Conservation (phyloP, 345 rosid genomes). For the Viola odorata region DNA sequence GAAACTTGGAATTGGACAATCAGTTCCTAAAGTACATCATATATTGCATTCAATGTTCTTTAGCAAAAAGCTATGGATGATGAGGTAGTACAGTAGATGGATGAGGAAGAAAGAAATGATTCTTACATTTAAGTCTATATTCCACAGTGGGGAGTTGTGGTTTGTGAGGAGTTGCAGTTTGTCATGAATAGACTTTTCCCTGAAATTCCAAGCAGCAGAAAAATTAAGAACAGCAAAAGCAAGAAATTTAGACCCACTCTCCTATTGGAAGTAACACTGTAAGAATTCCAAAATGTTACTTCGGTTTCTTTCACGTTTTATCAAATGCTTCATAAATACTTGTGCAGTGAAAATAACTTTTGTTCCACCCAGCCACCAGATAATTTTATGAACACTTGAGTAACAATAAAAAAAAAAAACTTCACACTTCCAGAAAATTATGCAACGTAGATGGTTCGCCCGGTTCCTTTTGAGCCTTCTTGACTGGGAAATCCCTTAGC, state of each 20-base stretch:
- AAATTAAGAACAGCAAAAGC: conserved; percentile 7
- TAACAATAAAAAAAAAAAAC: not conserved
- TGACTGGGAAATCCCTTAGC: not conserved
- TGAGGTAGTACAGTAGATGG: not conserved
- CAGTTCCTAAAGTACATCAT: too few relatives aligned
- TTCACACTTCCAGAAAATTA: not conserved
- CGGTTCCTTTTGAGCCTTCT: conserved; percentile 3
- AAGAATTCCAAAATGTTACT: not conserved
- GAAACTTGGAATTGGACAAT: not conserved
- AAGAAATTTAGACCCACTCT: not conserved
- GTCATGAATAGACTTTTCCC: conserved; percentile 65
- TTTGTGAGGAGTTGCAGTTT: conserved; percentile 50
- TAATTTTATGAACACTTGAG: not conserved
- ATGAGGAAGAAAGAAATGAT: not conserved
- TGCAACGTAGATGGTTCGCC: not conserved
- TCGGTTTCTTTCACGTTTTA: not conserved
- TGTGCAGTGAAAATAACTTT: not conserved
- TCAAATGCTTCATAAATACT: not conserved
- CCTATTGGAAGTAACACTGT: not conserved
- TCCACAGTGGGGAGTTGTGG: conserved; percentile 60
- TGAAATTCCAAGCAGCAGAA: conserved; percentile 35
- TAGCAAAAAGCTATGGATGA: not conserved
- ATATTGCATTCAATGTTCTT: not conserved
- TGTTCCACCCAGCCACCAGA: conserved; percentile 3
- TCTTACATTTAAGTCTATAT: conserved; percentile 69